These are phyloP conservation scores for Backusella mclennaniae DNA, from an alignment of 192 early-diverging fungal species.

Conservation along the genomic window DNA sequence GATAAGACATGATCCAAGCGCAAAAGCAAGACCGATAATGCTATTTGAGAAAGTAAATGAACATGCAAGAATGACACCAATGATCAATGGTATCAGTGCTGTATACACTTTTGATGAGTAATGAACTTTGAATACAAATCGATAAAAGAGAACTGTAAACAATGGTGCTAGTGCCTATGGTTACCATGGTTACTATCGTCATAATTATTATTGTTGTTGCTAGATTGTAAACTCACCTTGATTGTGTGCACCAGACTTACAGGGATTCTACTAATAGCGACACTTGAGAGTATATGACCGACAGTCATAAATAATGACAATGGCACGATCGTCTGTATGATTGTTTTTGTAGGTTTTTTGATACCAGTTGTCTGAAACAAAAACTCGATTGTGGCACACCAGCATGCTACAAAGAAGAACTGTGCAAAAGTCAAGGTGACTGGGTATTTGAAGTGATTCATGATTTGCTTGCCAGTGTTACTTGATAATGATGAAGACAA, in stretches of 20 bases:
- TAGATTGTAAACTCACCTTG: constrained; percentile 58
- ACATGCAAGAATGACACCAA: constrained; percentile 89
- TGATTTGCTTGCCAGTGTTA: constrained; percentile 79
- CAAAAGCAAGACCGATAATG: constrained; percentile 69
- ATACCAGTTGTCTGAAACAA: constrained; percentile 52
- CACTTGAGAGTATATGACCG: constrained; percentile 77
- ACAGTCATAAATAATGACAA: constrained; percentile 78
- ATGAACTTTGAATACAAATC: constrained; percentile 63
- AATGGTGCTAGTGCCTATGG: constrained; percentile 78
- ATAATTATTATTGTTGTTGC: background rate
- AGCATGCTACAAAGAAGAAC: constrained; percentile 73
- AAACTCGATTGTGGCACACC: constrained; percentile 47
- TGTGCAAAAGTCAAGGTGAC: constrained; percentile 82
- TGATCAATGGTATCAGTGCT: constrained; percentile 73
- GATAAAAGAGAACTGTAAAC: constrained; percentile 81
- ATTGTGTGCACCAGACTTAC: constrained; percentile 88
- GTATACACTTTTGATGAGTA: constrained; percentile 73
- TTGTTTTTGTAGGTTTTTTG: constrained; percentile 44
- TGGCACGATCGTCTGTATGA: constrained; percentile 65
- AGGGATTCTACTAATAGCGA: constrained; percentile 72
- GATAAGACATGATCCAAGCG: constrained; percentile 70
- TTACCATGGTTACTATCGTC: background rate
- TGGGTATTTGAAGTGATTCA: constrained; percentile 75
- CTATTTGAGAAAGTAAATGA: constrained; percentile 67
- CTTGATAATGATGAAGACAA: constrained; percentile 77